A percentile compares a stretch with the other conserved stretches of the same genome.
Evolutionary conservation across 192 early-diverging fungal species (phyloP).

Genomic region (Dissophora ornata): DNA sequence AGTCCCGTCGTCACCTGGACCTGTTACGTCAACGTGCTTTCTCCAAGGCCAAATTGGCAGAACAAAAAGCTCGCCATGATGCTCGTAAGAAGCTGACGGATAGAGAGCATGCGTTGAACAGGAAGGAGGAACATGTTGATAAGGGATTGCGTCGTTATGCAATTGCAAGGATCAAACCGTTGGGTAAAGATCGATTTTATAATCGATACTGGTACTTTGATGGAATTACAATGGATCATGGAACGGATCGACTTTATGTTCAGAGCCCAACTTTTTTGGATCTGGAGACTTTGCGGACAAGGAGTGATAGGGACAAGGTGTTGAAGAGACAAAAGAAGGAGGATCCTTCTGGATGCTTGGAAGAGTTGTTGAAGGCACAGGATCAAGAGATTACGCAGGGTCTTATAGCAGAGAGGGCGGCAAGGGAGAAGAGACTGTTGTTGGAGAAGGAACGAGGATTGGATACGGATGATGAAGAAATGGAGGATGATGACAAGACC

Average conservation of each 20-base stretch:
- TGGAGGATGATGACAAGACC: constrained; percentile 32
- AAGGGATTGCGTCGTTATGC: constrained; percentile 71
- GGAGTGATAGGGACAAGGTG: constrained; percentile 42
- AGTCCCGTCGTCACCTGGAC: constrained; percentile 54
- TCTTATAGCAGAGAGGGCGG: constrained; percentile 28
- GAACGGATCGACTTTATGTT: constrained; percentile 70
- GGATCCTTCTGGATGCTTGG: constrained; percentile 21
- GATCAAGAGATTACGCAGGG: constrained; percentile 50
- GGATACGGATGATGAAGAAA: constrained; percentile 48
- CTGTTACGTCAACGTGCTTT: constrained; percentile 57
- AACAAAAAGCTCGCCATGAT: constrained; percentile 52
- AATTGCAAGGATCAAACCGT: constrained; percentile 73
- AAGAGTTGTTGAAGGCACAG: constrained; percentile 48
- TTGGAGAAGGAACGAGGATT: constrained; percentile 61
- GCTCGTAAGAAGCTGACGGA: constrained; percentile 65
- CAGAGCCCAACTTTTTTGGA: constrained; percentile 65
- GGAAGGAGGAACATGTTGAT: constrained; percentile 76
- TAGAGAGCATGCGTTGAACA: constrained; percentile 58
- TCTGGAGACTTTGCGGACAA: constrained; percentile 58
- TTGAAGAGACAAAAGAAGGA: constrained; percentile 32
- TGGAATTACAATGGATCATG: constrained; percentile 71
- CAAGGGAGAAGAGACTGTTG: constrained; percentile 29
- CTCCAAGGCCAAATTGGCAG: constrained; percentile 51
- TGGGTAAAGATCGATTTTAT: constrained; percentile 88
- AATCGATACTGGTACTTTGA: constrained; percentile 95